A percentile compares a stretch with the other conserved stretches of the same genome.
These are phyloP conservation scores for Saturnispora serradocipensis DNA, from an alignment of 805 yeast genomes.

Conservation along the genomic window DNA sequence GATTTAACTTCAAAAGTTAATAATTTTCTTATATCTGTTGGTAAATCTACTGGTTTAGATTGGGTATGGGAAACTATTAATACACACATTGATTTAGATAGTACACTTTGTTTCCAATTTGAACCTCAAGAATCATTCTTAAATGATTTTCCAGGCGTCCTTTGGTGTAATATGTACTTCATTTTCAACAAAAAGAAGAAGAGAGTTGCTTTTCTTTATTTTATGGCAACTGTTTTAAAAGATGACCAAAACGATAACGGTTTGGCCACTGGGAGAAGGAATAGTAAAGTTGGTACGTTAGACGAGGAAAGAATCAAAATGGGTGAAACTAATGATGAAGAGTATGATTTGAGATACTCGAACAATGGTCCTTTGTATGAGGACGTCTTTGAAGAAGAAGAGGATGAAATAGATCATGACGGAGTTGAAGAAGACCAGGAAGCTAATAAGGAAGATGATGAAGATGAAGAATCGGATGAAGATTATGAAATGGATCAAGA, in stretches of 20 bases:
- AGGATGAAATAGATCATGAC: slow-evolving; percentile 29
- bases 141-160: slow-evolving; percentile 50
- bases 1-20: slow-evolving; percentile 61
- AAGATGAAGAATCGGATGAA: slow-evolving; percentile 39
- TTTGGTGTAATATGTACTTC: slow-evolving; percentile 84
- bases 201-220: slow-evolving; percentile 78
- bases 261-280: slow-evolving; percentile 21
- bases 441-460: slow-evolving; percentile 27
- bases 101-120: slow-evolving; percentile 55
- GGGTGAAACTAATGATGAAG: slow-evolving; percentile 26
- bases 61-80: slow-evolving; percentile 88
- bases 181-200: slow-evolving; percentile 85
- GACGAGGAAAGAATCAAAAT: slow-evolving; percentile 23
- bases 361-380: slow-evolving; percentile 23
- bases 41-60: slow-evolving; percentile 41
- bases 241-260: slow-evolving; percentile 4
- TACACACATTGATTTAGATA: slow-evolving; percentile 66
- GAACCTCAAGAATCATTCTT: slow-evolving; percentile 54
- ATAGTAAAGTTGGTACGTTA: slow-evolving; percentile 24
- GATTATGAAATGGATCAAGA: slow-evolving; percentile 30
- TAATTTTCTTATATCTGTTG: slow-evolving; percentile 62
- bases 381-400: slow-evolving; percentile 33
- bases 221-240: slow-evolving; percentile 40
- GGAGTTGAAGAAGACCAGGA: slow-evolving; percentile 37
- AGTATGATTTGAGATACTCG: slow-evolving; percentile 28